phyloP scores from a whole-genome alignment of 2,329 filamentous ascomycete species.

The Endoconidiophora polonica region DNA sequence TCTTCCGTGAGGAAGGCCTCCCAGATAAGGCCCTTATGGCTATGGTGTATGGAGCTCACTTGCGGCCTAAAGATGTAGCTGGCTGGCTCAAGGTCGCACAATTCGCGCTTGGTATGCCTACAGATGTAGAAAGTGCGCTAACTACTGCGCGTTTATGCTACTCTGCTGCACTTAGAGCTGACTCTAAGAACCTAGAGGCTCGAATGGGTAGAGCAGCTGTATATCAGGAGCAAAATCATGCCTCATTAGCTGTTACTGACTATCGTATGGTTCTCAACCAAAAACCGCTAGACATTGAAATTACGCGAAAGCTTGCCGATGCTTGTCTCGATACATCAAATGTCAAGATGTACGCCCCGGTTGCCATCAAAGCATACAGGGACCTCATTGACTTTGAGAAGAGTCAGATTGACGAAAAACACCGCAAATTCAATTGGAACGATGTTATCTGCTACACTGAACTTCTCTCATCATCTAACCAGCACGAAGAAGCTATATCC shows the following conservation, averaged over 20 bases:
- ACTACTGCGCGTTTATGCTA: constrained; percentile 42
- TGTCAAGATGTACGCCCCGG: constrained; percentile 22
- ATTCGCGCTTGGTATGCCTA: constrained; percentile 27
- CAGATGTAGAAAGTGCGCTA: constrained; percentile 29
- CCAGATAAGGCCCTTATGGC: constrained; percentile 40
- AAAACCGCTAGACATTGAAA: constrained; percentile 34
- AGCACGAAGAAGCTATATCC: constrained; percentile 47
- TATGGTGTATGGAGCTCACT: constrained; percentile 43
- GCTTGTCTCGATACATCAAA: constrained; percentile 36
- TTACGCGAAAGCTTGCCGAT: constrained; percentile 39
- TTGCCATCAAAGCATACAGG: constrained; percentile 33
- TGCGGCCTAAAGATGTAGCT: constrained; percentile 41
- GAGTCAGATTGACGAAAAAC: constrained; percentile 21
- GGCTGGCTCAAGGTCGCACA: constrained; percentile 44
- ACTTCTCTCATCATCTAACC: constrained; percentile 49
- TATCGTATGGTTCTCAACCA: constrained; percentile 38
- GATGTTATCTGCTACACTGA: constrained; percentile 77
- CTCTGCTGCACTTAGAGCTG: constrained; percentile 40
- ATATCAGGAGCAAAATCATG: constrained; percentile 37
- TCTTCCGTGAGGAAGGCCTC: constrained; percentile 44
- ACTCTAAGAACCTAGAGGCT: constrained; percentile 39
- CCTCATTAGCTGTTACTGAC: constrained; percentile 36
- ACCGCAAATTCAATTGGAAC: constrained; percentile 46
- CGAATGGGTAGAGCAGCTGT: constrained; percentile 43
- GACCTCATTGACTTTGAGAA: constrained; percentile 26